These are phyloP conservation scores for Auxenochlorella pyrenoidosa DNA, from an alignment of 139 green algal species.

Conservation along the genomic window DNA sequence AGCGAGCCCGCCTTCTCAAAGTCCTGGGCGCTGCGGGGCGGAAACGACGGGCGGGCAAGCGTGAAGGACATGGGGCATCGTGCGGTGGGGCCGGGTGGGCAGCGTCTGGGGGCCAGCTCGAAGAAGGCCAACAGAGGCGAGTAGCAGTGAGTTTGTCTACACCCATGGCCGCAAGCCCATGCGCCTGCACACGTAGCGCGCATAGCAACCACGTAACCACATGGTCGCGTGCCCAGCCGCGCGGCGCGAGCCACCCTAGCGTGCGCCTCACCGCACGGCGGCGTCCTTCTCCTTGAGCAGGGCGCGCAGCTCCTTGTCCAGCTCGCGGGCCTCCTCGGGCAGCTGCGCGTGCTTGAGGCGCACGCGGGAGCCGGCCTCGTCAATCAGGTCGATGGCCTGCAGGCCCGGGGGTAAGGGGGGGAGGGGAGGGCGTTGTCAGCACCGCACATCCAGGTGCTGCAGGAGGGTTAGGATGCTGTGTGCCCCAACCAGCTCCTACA, in stretches of 20 bases:
- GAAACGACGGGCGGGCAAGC: background rate
- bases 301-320: slow-evolving; percentile 91
- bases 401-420: background rate
- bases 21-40: slow-evolving; percentile 49
- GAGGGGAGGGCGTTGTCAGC: background rate
- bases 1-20: slow-evolving; percentile 96
- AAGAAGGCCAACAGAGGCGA: background rate
- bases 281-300: slow-evolving; percentile 99
- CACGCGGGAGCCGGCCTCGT: slow-evolving; percentile 97
- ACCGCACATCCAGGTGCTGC: no score
- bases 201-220: no score
- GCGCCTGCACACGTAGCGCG: background rate
- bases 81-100: background rate
- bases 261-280: slow-evolving; percentile 70
- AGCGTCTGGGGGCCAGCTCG: background rate
- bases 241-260: no score
- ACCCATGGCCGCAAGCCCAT: no score
- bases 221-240: no score
- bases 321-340: slow-evolving; percentile 95
- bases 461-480: no score
- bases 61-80: no score
- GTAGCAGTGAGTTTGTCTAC: background rate
- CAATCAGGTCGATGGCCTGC: slow-evolving; percentile 98
- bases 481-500: no score
- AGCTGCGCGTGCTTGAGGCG: slow-evolving; percentile 96